Percentiles rank a stretch among this genome's conserved stretches.
phyloP scores from a whole-genome alignment of 208 protist species.

The Leishmania aethiopica region DNA sequence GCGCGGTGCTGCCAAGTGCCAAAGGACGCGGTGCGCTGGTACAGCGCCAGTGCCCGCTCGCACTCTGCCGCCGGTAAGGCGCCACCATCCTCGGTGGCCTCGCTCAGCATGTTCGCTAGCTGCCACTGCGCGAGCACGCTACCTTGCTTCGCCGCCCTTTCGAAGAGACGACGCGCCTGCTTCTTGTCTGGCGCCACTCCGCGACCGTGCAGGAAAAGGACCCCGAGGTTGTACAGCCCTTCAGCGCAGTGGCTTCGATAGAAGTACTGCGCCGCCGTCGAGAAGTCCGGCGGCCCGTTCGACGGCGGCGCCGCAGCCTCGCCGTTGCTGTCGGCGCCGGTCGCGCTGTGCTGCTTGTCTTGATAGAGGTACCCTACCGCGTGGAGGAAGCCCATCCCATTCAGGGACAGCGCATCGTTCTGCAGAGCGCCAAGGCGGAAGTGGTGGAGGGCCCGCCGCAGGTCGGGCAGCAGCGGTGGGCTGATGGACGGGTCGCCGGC shows the following conservation, averaged over 20 bases:
- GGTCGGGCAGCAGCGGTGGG: constrained; percentile 53
- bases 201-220: constrained; percentile 70
- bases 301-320: neutral
- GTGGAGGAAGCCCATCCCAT: constrained; percentile 88
- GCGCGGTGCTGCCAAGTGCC: constrained; percentile 48
- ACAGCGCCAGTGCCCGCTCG: constrained; percentile 39
- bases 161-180: constrained; percentile 47
- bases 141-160: constrained; percentile 39
- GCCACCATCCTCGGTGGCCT: neutral
- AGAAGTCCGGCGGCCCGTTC: constrained; percentile 45
- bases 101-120: constrained; percentile 50
- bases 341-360: constrained; percentile 8
- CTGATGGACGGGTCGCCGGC: constrained; percentile 40
- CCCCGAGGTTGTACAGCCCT: constrained; percentile 82
- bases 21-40: constrained; percentile 40
- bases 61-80: constrained; percentile 35
- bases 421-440: constrained; percentile 56
- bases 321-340: neutral
- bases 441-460: constrained; percentile 53
- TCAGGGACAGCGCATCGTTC: constrained; percentile 57
- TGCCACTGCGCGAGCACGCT: constrained; percentile 77
- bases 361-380: constrained; percentile 65
- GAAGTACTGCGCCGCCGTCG: constrained; percentile 59
- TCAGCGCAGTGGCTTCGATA: constrained; percentile 30
- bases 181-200: constrained; percentile 42